Base-by-base conservation (phyloP, 2,329 filamentous ascomycete genomes). In the Dactylonectria estremocensis region DNA sequence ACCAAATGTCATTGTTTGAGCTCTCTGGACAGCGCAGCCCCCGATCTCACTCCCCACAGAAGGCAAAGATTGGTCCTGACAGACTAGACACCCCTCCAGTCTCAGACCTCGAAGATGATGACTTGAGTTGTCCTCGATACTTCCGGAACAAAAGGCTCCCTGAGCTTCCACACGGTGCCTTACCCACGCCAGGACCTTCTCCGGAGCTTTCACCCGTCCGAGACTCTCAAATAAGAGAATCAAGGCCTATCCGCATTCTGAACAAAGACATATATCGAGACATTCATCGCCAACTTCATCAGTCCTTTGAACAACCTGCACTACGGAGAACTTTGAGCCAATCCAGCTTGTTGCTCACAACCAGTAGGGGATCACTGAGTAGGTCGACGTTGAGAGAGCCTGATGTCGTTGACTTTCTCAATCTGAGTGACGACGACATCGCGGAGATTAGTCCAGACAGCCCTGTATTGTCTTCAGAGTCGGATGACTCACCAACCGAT, bases 381-480 rank as follows among this genome's bases (percentile, higher is more conserved):
- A 80, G 80, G 61, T 76, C 79, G 1, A 80, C 83, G 2, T 80
- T 89, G 4, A 79, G 80, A 52, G 87, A 89, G 71, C 87, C 87
- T 6, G 84, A 83, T 43, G 78, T 89, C 22, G 81, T 83, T 18
- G 88, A 90, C 45, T 89, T 90, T 58, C 80, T 88, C 60, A 81
- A 82, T 20, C 79, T 90, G 6, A 86, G 83, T 64, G 88, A 90
- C 66, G 87, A 90, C 33, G 88, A 90, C 62, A 88, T 90, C 67
- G 86, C 87, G 9, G 88, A 90, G 71, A 78, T 67, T 16, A 68
- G 74, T 1, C 74, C 74, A 2, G 75, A 75, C 13, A 74, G 72
- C 28, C 64, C 69, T 3, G 43, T 31, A 1, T 13, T 74, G 8
- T 50, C 31, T 35, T 53, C 63, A 4, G 60, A 72, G 10, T 57